These are phyloP conservation scores for Cadophora luteo-olivacea DNA, from an alignment of 2,329 filamentous ascomycete genomes.

Conservation along the genomic window DNA sequence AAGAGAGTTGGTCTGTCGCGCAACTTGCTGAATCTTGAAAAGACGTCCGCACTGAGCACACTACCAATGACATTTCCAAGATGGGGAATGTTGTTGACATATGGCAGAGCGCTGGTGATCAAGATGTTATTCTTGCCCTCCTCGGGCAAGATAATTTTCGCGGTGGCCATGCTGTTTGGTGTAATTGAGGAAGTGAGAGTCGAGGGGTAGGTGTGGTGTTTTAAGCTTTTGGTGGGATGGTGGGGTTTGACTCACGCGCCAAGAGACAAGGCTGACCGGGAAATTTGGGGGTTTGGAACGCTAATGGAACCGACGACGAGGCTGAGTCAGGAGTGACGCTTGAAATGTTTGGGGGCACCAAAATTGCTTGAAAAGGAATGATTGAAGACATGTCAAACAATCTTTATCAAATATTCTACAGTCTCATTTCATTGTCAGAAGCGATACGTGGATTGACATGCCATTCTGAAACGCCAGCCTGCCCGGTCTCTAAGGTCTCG, in stretches of 20 bases:
- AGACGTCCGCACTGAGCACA: slow-evolving; percentile 89
- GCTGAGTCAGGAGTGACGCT: background rate
- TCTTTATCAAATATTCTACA: too few species aligned
- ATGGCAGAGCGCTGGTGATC: slow-evolving; percentile 90
- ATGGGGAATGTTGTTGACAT: slow-evolving; percentile 82
- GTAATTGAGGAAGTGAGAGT: slow-evolving; percentile 19
- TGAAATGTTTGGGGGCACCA: too few species aligned
- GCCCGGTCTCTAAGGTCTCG: too few species aligned
- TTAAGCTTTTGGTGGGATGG: slow-evolving; percentile 15
- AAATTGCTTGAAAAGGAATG: too few species aligned
- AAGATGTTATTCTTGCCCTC: slow-evolving; percentile 85
- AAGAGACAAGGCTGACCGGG: slow-evolving; percentile 20
- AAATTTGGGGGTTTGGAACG: background rate
- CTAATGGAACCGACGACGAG: slow-evolving; percentile 7
- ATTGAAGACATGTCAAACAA: too few species aligned
- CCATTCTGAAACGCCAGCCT: too few species aligned
- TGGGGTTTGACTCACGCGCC: slow-evolving; percentile 28
- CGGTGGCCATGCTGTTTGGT: slow-evolving; percentile 37
- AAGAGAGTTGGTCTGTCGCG: slow-evolving; percentile 82
- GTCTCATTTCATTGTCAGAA: too few species aligned
- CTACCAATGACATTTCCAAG: slow-evolving; percentile 88
- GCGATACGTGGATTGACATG: too few species aligned
- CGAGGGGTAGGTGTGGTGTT: slow-evolving; percentile 18
- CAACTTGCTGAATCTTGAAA: slow-evolving; percentile 79
- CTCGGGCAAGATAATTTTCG: slow-evolving; percentile 63